Base-by-base conservation (phyloP, 2,329 filamentous ascomycete species). In the Xylariaceae sp. region DNA sequence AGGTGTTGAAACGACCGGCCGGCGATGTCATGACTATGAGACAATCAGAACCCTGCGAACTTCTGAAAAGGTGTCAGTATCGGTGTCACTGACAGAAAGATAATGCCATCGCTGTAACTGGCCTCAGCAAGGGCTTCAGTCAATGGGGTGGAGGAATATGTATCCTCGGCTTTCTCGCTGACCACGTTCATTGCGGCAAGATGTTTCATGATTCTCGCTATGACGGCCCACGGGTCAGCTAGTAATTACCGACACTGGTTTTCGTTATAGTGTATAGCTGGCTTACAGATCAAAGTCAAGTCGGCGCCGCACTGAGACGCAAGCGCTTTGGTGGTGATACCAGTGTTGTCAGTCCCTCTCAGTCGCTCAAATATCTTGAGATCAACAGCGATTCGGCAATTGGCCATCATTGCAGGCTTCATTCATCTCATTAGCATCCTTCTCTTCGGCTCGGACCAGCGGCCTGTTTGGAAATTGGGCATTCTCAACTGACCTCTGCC, bases 151-250 rank as follows among this genome's bases (percentile, higher is more conserved):
- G 62, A 62, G 12, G 59, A 52, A 51, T 71, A 72, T 1, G 47
- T 64, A 35, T 64, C 59, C 7, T 63, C 61, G 7, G 61, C 58
- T 11, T 29, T 56, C 48, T 66, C 66, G 7, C 60, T 60, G 31
- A 73, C 54, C 3, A 73, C 45, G 45, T 73, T 66, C 68, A 72
- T 74, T 2, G 71, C 69, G 4, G 69, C 67, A 1, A 74, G 65
- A 46, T 74, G 72, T 49, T 68, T 69, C n/a, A 68, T 60, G 5
- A 69, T 65, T 11, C 72, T 68, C 3, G 29, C 60, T 61, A 5
- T 19, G 6, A 35, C 19, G 12, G 41, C 19, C 19, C 19, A 19
- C 19, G 1, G 19, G 19, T 19, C 19, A 37, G 32, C 32, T 8
- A 34, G 29, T 3, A 31, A 31, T 32, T 19, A 26, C 26, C 8